phyloP scores from a whole-genome alignment of 2,329 filamentous ascomycete genomes.

The Fusarium coicis region DNA sequence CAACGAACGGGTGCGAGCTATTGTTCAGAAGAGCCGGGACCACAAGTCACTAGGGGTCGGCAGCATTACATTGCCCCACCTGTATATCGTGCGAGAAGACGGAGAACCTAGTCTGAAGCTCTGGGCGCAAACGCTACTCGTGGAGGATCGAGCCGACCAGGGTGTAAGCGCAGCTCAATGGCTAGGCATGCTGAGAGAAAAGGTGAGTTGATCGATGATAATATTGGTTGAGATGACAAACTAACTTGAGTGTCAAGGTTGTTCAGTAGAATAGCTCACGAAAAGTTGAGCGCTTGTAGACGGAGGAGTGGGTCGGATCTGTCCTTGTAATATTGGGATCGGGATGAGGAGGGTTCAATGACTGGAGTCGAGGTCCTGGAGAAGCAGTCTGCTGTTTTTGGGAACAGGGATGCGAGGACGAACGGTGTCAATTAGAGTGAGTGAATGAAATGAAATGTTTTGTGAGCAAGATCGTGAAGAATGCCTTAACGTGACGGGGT shows the following conservation, averaged over 20 bases:
- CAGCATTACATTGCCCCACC: slow-evolving; percentile 89
- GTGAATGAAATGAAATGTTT: slow-evolving; percentile 35
- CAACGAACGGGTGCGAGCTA: slow-evolving; percentile 90
- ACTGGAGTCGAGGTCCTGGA: slow-evolving; percentile 39
- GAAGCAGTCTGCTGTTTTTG: slow-evolving; percentile 30
- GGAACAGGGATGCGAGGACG: slow-evolving; percentile 30
- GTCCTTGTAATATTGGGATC: slow-evolving; percentile 39
- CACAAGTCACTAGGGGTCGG: slow-evolving; percentile 88
- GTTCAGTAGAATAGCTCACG: slow-evolving; percentile 46
- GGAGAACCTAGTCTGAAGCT: slow-evolving; percentile 94
- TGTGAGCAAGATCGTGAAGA: slow-evolving; percentile 12
- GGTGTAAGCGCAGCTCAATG: slow-evolving; percentile 93
- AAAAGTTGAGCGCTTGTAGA: slow-evolving; percentile 32
- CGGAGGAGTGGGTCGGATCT: slow-evolving; percentile 25
- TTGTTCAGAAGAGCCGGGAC: slow-evolving; percentile 92
- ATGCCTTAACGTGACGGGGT: background rate
- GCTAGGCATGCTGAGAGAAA: slow-evolving; percentile 91
- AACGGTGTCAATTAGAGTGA: slow-evolving; percentile 42
- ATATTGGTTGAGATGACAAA: background rate
- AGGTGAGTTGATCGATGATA: slow-evolving; percentile 67
- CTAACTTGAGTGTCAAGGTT: slow-evolving; percentile 44
- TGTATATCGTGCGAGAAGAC: slow-evolving; percentile 95
- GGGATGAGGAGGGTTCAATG: slow-evolving; percentile 36
- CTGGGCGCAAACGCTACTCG: slow-evolving; percentile 95
- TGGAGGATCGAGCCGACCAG: slow-evolving; percentile 95